Evolutionary conservation across 1,139 yeast genomes (phyloP).

Genomic region (Suhomyces bolitotheri): DNA sequence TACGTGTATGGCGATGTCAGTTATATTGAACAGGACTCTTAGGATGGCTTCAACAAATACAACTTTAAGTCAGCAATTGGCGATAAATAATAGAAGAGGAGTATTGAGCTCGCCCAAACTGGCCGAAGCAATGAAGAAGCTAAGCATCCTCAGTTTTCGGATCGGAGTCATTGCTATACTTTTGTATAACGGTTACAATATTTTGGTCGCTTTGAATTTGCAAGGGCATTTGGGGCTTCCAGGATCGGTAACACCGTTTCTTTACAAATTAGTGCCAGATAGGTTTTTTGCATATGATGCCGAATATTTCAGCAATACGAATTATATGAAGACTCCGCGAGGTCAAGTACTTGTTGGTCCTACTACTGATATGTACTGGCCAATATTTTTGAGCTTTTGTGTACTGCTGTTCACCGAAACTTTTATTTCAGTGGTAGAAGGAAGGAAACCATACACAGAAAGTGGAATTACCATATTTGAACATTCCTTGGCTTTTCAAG

Average conservation of each 20-base stretch:
- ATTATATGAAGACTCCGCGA: conserved; percentile 37
- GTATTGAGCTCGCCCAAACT: conserved; percentile 16
- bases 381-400: conserved; percentile 61
- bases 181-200: conserved; percentile 31
- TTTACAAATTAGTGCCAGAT: conserved; percentile 19
- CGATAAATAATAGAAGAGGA: conserved; percentile 12
- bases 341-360: conserved; percentile 48
- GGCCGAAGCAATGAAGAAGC: conserved; percentile 22
- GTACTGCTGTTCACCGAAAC: conserved; percentile 70
- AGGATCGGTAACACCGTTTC: conserved; percentile 2
- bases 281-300: conserved; percentile 37
- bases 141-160: conserved; percentile 34
- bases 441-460: conserved; percentile 60
- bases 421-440: conserved; percentile 60
- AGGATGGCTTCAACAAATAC: conserved; percentile 64
- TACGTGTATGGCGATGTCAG: conserved; percentile 60
- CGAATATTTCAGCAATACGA: conserved; percentile 22
- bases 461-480: conserved; percentile 74
- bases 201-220: conserved; percentile 41
- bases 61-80: conserved; percentile 24
- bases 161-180: conserved; percentile 34
- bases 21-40: conserved; percentile 62
- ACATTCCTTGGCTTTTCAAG: conserved; percentile 73
- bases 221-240: conserved; percentile 20
- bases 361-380: conserved; percentile 60